Conservation (phyloP, 2,329 filamentous ascomycete genomes). For the Pseudogymnoascus sp. region DNA sequence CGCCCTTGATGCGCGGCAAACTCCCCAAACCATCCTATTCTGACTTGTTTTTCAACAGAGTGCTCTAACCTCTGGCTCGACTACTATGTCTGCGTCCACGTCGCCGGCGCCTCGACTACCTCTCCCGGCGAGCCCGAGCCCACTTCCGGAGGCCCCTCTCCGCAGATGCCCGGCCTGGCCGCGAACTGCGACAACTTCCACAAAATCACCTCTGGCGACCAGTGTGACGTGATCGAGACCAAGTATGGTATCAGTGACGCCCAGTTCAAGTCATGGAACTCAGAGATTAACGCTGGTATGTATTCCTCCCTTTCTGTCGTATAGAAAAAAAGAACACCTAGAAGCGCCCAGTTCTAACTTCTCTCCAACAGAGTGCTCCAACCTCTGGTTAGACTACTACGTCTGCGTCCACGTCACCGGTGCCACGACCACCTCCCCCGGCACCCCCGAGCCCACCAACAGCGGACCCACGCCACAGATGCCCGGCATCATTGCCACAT, state of each 20-base stretch:
- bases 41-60: neutral
- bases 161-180: neutral
- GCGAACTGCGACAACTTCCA: neutral
- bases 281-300: neutral
- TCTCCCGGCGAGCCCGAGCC: too few relatives aligned
- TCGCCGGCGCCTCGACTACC: neutral
- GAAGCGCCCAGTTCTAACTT: neutral
- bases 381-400: conserved; percentile 20
- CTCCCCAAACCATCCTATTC: neutral
- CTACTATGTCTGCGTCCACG: conserved; percentile 22
- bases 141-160: too few relatives aligned
- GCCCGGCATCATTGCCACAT: neutral
- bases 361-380: neutral
- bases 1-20: neutral
- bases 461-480: neutral
- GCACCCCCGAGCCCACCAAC: neutral
- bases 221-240: neutral
- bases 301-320: neutral
- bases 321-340: neutral
- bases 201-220: neutral
- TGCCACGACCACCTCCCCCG: neutral
- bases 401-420: neutral
- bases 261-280: conserved; percentile 1
- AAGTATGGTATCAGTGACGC: neutral
- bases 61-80: conserved; percentile 19